phyloP scores from a whole-genome alignment of 768 basidiomycete species.

The Leccinum olivaceopallidum region DNA sequence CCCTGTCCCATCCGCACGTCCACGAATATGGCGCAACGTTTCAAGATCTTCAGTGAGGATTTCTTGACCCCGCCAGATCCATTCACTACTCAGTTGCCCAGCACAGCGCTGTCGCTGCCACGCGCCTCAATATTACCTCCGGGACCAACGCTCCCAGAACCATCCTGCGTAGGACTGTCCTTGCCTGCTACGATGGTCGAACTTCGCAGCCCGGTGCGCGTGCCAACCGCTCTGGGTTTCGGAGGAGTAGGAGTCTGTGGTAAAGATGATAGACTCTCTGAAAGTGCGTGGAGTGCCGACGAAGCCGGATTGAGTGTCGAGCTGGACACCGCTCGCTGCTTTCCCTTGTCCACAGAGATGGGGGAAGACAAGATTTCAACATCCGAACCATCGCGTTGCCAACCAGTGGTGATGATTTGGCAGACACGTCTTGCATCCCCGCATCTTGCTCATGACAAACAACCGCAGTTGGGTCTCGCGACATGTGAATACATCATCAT shows the following conservation, averaged over 20 bases:
- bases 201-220: too few relatives aligned
- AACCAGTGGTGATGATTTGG: constrained; percentile 3
- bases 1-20: constrained; percentile 77
- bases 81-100: too few relatives aligned
- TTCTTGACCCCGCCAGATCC: constrained; percentile 27
- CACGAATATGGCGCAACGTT: constrained; percentile 79
- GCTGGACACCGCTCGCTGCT: constrained; percentile 17
- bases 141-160: too few relatives aligned
- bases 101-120: too few relatives aligned
- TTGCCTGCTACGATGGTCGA: too few relatives aligned
- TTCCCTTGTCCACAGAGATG: constrained; percentile 21
- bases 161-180: too few relatives aligned
- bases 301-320: constrained; percentile 27
- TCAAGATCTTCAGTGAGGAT: constrained; percentile 52
- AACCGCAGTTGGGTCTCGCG: not conserved
- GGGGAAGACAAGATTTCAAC: constrained; percentile 20
- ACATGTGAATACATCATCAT: constrained; percentile 9
- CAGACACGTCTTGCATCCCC: constrained; percentile 3
- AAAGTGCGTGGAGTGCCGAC: too few relatives aligned
- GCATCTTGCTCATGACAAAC: too few relatives aligned
- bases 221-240: too few relatives aligned
- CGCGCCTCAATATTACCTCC: too few relatives aligned
- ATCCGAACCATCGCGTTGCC: constrained; percentile 8
- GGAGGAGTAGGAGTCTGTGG: too few relatives aligned
- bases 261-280: too few relatives aligned